These are phyloP conservation scores for Dactylellina sp. DNA, from an alignment of 2,329 filamentous ascomycete genomes.

Conservation along the genomic window DNA sequence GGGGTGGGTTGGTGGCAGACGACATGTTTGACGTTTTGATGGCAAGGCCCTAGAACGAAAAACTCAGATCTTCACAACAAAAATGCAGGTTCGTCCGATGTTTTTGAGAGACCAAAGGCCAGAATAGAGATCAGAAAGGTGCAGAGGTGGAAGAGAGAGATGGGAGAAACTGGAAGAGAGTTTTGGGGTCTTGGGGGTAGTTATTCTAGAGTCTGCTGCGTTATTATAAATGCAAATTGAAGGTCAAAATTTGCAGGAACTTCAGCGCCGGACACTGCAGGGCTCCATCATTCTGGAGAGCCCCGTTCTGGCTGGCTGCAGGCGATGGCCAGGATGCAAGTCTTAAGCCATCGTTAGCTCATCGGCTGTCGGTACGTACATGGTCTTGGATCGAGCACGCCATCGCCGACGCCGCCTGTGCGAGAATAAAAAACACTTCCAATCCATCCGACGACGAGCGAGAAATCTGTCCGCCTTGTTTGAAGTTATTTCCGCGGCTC, in stretches of 20 bases:
- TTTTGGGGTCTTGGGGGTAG: not conserved
- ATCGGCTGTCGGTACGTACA: conserved; percentile 45
- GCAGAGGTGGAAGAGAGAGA: not conserved
- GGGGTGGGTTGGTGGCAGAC: conserved; percentile 70
- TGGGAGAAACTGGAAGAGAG: not conserved
- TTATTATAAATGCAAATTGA: conserved; percentile 31
- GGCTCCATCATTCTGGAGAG: no score
- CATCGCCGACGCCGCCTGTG: conserved; percentile 54
- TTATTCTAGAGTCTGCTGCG: not conserved
- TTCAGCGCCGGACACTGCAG: no score
- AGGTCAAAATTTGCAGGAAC: conserved; percentile 4
- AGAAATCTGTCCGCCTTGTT: not conserved
- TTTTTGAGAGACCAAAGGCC: conserved; percentile 20
- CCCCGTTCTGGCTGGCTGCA: conserved; percentile 1
- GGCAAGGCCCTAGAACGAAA: not conserved
- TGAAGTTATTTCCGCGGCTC: conserved; percentile 5
- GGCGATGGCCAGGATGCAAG: conserved; percentile 36
- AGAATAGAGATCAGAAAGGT: conserved; percentile 4
- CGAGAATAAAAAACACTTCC: not conserved
- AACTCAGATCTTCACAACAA: conserved; percentile 10
- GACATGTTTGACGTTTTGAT: conserved; percentile 33
- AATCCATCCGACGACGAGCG: not conserved
- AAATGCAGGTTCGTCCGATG: conserved; percentile 36
- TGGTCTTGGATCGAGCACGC: conserved; percentile 45
- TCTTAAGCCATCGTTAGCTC: conserved; percentile 18